Percentiles rank a stretch among this genome's conserved stretches.
Conservation (phyloP, 1,284 basidiomycete species). For the Sanguinoderma infundibulare region DNA sequence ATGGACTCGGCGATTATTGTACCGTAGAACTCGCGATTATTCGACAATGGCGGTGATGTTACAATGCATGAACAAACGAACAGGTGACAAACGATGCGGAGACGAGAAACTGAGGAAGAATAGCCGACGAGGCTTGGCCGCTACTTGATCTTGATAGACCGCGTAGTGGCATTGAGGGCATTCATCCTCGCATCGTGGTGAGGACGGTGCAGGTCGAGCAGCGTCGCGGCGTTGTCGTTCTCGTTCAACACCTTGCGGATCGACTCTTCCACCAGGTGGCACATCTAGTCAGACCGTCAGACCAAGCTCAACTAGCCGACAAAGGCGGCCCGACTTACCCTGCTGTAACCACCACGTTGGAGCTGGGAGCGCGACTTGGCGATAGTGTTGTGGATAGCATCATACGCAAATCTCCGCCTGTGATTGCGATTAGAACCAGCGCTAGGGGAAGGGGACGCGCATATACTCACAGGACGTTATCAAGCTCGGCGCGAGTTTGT, state of each 20-base stretch:
- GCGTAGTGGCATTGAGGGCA: constrained; percentile 27
- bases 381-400: constrained; percentile 80
- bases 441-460: background rate
- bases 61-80: constrained; percentile 23
- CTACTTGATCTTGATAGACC: constrained; percentile 38
- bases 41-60: constrained; percentile 25
- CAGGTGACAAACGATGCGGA: constrained; percentile 10
- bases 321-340: constrained; percentile 48
- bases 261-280: constrained; percentile 70
- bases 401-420: constrained; percentile 74
- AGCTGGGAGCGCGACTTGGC: constrained; percentile 66
- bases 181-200: constrained; percentile 21
- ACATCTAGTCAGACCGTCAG: constrained; percentile 49
- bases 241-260: constrained; percentile 69
- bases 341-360: constrained; percentile 72
- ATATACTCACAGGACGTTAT: constrained; percentile 67
- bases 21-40: constrained; percentile 6
- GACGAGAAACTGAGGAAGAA: constrained; percentile 12
- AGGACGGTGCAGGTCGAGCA: constrained; percentile 63
- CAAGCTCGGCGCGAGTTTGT: constrained; percentile 63
- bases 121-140: background rate
- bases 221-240: constrained; percentile 63
- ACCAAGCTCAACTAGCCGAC: background rate
- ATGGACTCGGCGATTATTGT: constrained; percentile 11
- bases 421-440: constrained; percentile 17